Conservation (phyloP, 208 protist species). For the Crithidia thermophila region DNA sequence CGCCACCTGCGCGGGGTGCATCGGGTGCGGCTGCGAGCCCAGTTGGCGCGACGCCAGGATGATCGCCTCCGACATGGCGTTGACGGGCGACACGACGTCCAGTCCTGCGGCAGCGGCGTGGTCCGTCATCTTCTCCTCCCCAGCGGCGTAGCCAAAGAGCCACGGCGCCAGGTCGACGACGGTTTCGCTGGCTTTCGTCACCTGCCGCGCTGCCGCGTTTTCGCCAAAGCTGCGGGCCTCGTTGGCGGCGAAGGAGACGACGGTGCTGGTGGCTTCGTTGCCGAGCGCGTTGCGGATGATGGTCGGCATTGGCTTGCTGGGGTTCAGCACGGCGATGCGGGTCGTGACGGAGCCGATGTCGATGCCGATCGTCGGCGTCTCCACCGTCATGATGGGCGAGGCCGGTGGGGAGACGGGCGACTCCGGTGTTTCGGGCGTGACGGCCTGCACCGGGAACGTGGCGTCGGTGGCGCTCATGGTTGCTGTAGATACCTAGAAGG, state of each 20-base stretch:
- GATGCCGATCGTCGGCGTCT: slow-evolving; percentile 45
- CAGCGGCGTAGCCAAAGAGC: slow-evolving; percentile 38
- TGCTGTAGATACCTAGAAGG: background rate
- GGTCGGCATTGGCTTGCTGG: slow-evolving; percentile 57
- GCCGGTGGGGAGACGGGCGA: slow-evolving; percentile 6
- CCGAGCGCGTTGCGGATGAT: slow-evolving; percentile 73
- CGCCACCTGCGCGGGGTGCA: slow-evolving; percentile 49
- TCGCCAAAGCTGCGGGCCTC: slow-evolving; percentile 70
- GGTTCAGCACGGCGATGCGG: slow-evolving; percentile 55
- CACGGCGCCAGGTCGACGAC: slow-evolving; percentile 57
- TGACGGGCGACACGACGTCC: slow-evolving; percentile 20
- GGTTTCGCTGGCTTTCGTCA: slow-evolving; percentile 63
- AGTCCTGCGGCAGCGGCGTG: slow-evolving; percentile 9
- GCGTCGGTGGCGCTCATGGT: slow-evolving; percentile 15
- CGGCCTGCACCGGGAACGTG: background rate
- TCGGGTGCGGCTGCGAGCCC: slow-evolving; percentile 24
- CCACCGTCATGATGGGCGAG: slow-evolving; percentile 2
- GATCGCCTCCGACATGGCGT: slow-evolving; percentile 22
- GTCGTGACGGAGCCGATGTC: slow-evolving; percentile 66
- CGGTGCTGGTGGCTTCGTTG: slow-evolving; percentile 67
- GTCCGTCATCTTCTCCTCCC: slow-evolving; percentile 21
- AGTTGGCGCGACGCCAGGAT: slow-evolving; percentile 14
- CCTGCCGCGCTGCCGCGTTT: slow-evolving; percentile 52
- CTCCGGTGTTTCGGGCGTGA: slow-evolving; percentile 2
- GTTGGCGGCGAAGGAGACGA: slow-evolving; percentile 52